Base-by-base conservation (phyloP, 192 early-diverging fungal genomes). In the Piromyces sp. region DNA sequence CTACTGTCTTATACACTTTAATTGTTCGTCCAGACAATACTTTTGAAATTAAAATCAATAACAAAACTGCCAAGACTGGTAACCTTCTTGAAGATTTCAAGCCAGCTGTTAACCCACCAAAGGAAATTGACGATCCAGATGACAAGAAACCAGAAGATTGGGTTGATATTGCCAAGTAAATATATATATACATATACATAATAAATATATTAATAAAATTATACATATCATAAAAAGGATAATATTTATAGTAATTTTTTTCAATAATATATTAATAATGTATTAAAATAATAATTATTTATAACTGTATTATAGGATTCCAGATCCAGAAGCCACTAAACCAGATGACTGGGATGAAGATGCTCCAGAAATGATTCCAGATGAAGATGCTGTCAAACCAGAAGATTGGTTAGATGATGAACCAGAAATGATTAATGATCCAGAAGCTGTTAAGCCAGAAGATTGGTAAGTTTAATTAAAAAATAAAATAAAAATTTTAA, bases 391-490 rank as follows among this genome's bases (percentile, higher is more conserved):
- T n/a, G 87, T 84, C 79, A 94, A 91, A 83, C 95, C 95, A 15
- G 88, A 91, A n/a, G 94, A 92, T 84, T 96, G 96, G 96, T 88
- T 95, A 82, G 93, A 90, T 30, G 88, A 96, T 84, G 96, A 95
- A 83, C 90, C 91, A 80, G 31, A 86, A 29, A 87, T 89, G 81
- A 89, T 96, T 81, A 87, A 91, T 6, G 95, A 96, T 83, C 95
- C 96, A 13, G 90, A 92, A 36, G 90, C 91, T 31, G 85, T 89
- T 82, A 94, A 95, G 86, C 96, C 96, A 29, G 93, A 92, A 31
- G 95, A 97, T 82, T 97, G 96, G 96, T 91, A 93, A 86, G 14
- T 38, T 14, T 38, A 33, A 33, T 6, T 6, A 33, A 33, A 33
- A n/a, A n/a, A n/a, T n/a, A n/a, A n/a, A n/a, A n/a, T n/a, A n/a